Evolutionary conservation across 1,139 yeast species (phyloP).

Genomic region (Wickerhamomyces sp.): DNA sequence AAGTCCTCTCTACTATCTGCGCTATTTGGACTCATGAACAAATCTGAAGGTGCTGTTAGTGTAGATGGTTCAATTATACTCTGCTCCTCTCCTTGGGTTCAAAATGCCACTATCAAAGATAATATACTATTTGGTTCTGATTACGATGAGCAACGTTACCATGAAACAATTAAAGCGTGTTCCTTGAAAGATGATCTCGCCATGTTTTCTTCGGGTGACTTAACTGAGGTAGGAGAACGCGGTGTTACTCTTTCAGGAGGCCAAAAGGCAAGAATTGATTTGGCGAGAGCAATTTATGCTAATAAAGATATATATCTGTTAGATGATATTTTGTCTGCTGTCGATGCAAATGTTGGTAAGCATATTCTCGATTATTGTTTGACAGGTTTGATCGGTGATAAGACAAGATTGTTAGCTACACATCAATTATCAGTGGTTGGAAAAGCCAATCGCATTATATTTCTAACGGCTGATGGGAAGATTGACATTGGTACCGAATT

Average conservation of each 20-base stretch:
- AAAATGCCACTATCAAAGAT: slow-evolving; percentile 70
- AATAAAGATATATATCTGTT: slow-evolving; percentile 59
- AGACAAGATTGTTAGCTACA: slow-evolving; percentile 75
- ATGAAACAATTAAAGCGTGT: slow-evolving; percentile 55
- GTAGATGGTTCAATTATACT: slow-evolving; percentile 27
- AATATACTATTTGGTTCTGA: slow-evolving; percentile 69
- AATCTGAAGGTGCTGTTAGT: slow-evolving; percentile 32
- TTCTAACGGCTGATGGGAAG: slow-evolving; percentile 57
- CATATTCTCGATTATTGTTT: slow-evolving; percentile 70
- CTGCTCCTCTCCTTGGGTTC: slow-evolving; percentile 71
- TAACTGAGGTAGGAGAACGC: slow-evolving; percentile 84
- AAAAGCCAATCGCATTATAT: slow-evolving; percentile 63
- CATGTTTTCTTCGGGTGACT: slow-evolving; percentile 71
- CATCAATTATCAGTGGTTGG: slow-evolving; percentile 71
- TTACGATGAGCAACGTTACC: slow-evolving; percentile 49
- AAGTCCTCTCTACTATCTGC: slow-evolving; percentile 38
- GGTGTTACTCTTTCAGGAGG: slow-evolving; percentile 92
- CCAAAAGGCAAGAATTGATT: slow-evolving; percentile 67
- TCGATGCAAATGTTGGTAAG: slow-evolving; percentile 84
- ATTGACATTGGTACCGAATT: slow-evolving; percentile 50
- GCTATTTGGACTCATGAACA: slow-evolving; percentile 38
- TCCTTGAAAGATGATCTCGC: slow-evolving; percentile 64
- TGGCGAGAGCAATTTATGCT: slow-evolving; percentile 80
- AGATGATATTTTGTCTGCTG: slow-evolving; percentile 87
- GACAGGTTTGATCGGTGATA: slow-evolving; percentile 47